A percentile compares a stretch with the other conserved stretches of the same genome.
Evolutionary conservation across 2,329 filamentous ascomycete genomes (phyloP).

Genomic region (Colletotrichum sp.): DNA sequence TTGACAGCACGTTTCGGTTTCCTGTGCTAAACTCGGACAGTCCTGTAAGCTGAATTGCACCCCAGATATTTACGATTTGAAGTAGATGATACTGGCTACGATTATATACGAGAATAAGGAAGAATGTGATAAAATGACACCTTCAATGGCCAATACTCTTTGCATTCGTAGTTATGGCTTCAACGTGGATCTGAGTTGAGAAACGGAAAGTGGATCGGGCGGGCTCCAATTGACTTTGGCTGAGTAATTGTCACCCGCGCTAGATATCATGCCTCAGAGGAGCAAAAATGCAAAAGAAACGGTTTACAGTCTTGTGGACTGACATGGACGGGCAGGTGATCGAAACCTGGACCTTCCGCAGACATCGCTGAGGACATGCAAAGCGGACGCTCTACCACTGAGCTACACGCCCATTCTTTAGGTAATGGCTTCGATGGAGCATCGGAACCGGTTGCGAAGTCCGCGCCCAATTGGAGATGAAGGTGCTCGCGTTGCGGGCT

Average conservation of each 20-base stretch:
- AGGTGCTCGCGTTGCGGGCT: background rate
- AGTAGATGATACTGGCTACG: too few species aligned
- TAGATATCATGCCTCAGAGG: too few species aligned
- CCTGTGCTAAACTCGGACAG: too few species aligned
- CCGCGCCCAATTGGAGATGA: background rate
- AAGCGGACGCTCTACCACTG: constrained; percentile 18
- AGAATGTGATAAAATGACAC: too few species aligned
- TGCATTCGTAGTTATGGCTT: too few species aligned
- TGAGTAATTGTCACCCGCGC: background rate
- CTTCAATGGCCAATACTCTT: too few species aligned
- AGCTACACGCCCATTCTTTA: background rate
- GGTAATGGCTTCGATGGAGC: background rate
- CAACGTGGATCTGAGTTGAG: too few species aligned
- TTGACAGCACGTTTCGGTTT: too few species aligned
- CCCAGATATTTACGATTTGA: too few species aligned
- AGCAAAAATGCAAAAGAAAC: background rate
- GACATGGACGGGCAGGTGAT: constrained; percentile 12
- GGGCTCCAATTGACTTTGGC: background rate
- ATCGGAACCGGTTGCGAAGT: background rate
- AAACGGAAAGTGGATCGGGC: background rate
- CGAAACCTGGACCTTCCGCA: constrained; percentile 19
- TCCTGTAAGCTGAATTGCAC: too few species aligned
- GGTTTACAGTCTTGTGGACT: rapidly evolving
- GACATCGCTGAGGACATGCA: background rate
- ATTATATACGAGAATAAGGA: too few species aligned